Percentiles rank a stretch among this genome's conserved stretches.
phyloP scores from a whole-genome alignment of 2,329 filamentous ascomycete genomes.

The Cladosporium sp. region DNA sequence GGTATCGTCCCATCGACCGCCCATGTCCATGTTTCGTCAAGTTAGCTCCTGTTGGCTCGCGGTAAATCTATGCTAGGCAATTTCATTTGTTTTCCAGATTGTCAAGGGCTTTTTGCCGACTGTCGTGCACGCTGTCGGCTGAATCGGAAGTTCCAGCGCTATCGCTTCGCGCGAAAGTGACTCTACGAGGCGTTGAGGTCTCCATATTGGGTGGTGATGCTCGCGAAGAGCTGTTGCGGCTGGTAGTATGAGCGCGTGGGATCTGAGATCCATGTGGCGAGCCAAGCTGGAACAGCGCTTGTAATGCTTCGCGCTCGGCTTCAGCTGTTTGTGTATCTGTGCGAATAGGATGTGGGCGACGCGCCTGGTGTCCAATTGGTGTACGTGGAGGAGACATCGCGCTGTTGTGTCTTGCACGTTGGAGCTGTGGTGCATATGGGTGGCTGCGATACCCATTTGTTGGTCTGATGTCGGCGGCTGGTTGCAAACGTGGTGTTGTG shows the following conservation, averaged over 20 bases:
- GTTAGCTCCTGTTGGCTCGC: neutral
- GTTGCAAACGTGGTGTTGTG: slow-evolving; percentile 20
- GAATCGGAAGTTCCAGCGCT: slow-evolving; percentile 17
- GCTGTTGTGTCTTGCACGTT: neutral
- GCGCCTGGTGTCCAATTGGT: slow-evolving; percentile 23
- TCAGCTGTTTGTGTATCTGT: slow-evolving; percentile 66
- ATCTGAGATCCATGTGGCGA: slow-evolving; percentile 37
- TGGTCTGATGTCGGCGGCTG: slow-evolving; percentile 29
- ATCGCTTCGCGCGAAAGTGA: slow-evolving; percentile 27
- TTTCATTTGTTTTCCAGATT: neutral
- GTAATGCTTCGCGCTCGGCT: slow-evolving; percentile 74
- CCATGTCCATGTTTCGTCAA: neutral
- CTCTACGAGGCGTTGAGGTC: slow-evolving; percentile 21
- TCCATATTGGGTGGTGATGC: slow-evolving; percentile 23
- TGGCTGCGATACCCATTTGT: slow-evolving; percentile 13
- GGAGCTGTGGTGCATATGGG: slow-evolving; percentile 1
- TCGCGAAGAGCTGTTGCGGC: slow-evolving; percentile 20
- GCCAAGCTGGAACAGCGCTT: slow-evolving; percentile 77
- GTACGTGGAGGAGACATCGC: slow-evolving; percentile 32
- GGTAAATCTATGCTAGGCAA: neutral
- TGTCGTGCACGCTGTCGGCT: slow-evolving; percentile 1
- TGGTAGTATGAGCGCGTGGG: slow-evolving; percentile 15
- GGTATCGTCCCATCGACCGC: neutral
- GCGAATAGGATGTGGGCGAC: slow-evolving; percentile 51
- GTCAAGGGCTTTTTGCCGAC: neutral